A percentile compares a stretch with the other conserved stretches of the same genome.
phyloP scores from a whole-genome alignment of 2,329 filamentous ascomycete species.

The Mycosphaerella arachidis region DNA sequence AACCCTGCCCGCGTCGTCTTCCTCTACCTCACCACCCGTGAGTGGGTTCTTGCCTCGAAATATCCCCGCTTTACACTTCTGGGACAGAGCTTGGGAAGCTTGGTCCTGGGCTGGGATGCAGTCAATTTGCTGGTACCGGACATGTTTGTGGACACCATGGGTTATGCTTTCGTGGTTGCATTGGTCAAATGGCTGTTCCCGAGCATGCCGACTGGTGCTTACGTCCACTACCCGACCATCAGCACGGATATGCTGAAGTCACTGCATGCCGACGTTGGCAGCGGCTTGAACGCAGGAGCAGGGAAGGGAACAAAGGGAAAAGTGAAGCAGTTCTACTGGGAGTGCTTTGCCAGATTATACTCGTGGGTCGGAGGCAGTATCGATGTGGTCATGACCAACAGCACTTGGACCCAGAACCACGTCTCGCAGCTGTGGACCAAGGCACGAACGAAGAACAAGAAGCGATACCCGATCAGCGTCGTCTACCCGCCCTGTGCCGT shows the following conservation, averaged over 20 bases:
- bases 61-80: constrained; percentile 91
- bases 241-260: constrained; percentile 88
- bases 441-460: constrained; percentile 45
- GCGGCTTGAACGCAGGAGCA: constrained; percentile 77
- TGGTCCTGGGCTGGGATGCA: constrained; percentile 85
- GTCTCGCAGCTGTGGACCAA: constrained; percentile 73
- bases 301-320: constrained; percentile 67
- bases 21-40: constrained; percentile 82
- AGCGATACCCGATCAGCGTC: constrained; percentile 59
- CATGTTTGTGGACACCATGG: constrained; percentile 96
- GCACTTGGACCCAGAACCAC: constrained; percentile 84
- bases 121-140: constrained; percentile 90
- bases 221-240: constrained; percentile 97
- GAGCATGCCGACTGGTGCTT: constrained; percentile 76
- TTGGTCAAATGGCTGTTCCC: constrained; percentile 79
- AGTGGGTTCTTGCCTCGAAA: constrained; percentile 78
- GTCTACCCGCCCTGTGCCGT: constrained; percentile 93
- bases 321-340: constrained; percentile 80
- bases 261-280: constrained; percentile 50
- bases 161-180: constrained; percentile 86
- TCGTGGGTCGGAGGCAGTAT: constrained; percentile 75
- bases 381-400: constrained; percentile 97
- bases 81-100: constrained; percentile 86
- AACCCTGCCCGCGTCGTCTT: constrained; percentile 79
- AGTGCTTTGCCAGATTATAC: constrained; percentile 76